Evolutionary conservation across 139 green algal species (phyloP), one percentile per base, ranked within the genome.

Genomic region (Coelastrella sp.): DNA sequence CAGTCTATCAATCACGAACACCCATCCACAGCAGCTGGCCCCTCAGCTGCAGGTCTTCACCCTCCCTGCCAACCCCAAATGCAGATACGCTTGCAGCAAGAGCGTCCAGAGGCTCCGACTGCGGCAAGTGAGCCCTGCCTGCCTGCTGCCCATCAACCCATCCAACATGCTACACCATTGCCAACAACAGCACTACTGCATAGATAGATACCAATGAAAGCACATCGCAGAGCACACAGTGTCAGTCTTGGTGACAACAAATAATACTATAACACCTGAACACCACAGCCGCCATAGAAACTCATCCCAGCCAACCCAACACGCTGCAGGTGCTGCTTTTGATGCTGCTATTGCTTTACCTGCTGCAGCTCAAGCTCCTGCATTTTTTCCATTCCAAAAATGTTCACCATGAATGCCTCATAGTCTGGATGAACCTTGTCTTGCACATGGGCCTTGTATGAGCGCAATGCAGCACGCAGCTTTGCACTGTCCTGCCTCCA

Each of bases 321-420:
- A 9, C 15, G 24, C 57, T 56, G 57, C 19, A 70, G 79, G 8
- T 27, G 6, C 19, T n/a, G 20, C 78, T n/a, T 20, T 22, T 14
- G 15, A 57, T 35, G 56, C 78, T 68, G 49, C 49, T 65, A 56
- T 22, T 61, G 15, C 60, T 27, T 12, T 22, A 78, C 20, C 61
- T 87, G 63, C 63, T 78, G 63, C 65, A 75, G 82, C 74, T 90
- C 73, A 59, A 92, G 65, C 24, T 73, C 63, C 22, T 79, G 27
- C 74, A 84, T 92, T 7, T 35, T 84, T 65, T 93, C 78, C 66
- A 89, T 17, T 17, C 90, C 90, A 88, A 93, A 90, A 17, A 93
- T 19, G 24, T 58, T 65, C 22, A 84, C 65, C 83, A 91, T 89
- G 35, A 93, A 93, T 8, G 59, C 90, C 56, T 79, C 35, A 57